Percentiles rank a stretch among this genome's conserved stretches.
phyloP scores from a whole-genome alignment of 257 asterid species.

The Solanum peruvianum region DNA sequence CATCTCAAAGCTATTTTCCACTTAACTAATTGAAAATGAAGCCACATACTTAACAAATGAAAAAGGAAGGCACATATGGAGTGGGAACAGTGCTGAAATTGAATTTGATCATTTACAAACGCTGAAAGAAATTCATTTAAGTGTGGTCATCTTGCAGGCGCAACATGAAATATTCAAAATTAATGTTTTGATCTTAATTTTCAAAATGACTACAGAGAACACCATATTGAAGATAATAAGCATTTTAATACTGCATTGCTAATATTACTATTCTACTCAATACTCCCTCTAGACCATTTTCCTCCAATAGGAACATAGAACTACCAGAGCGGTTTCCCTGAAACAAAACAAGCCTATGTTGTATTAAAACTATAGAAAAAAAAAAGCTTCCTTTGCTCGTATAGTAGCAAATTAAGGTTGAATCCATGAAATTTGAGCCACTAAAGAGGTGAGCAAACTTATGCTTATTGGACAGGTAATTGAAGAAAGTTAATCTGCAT shows the following conservation, averaged over 20 bases:
- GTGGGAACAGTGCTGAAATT: background rate
- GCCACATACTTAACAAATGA: background rate
- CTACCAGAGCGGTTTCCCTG: background rate
- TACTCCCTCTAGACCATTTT: background rate
- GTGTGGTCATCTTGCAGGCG: background rate
- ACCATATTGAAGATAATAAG: background rate
- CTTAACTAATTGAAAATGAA: background rate
- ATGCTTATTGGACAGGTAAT: background rate
- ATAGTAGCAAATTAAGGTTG: background rate
- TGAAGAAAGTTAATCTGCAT: background rate
- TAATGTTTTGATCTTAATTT: background rate
- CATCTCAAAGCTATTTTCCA: background rate
- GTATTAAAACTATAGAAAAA: no score
- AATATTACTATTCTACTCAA: background rate
- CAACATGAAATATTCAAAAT: background rate
- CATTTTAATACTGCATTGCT: background rate
- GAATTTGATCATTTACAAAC: background rate
- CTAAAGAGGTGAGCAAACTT: background rate
- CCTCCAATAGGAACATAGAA: background rate
- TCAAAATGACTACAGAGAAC: background rate
- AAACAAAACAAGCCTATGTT: background rate
- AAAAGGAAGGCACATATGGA: background rate
- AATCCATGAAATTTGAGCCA: background rate
- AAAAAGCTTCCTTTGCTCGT: accelerated
- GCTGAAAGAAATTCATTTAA: background rate